A percentile compares a stretch with the other conserved stretches of the same genome.
Conservation (phyloP, 805 yeast species). For the Candida verbasci region DNA sequence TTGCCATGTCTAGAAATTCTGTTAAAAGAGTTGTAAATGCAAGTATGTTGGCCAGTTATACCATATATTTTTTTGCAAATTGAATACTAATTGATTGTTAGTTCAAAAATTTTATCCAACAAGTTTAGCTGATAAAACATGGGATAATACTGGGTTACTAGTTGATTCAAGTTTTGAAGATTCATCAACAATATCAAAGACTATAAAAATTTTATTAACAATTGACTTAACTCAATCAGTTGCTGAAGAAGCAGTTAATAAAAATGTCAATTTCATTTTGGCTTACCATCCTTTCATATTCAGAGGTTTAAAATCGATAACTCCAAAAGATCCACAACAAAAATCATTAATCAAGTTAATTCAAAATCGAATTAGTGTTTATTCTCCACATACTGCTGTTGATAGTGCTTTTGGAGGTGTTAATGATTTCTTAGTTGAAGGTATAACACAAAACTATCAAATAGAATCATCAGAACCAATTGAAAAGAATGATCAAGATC, state of each 20-base stretch:
- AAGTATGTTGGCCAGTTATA: slow-evolving; percentile 22
- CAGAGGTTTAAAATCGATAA: slow-evolving; percentile 74
- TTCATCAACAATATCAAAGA: neutral
- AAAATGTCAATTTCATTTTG: slow-evolving; percentile 54
- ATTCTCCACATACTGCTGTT: slow-evolving; percentile 93
- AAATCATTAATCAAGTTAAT: slow-evolving; percentile 66
- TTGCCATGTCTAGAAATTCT: slow-evolving; percentile 38
- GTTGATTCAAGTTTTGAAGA: slow-evolving; percentile 56
- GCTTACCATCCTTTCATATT: slow-evolving; percentile 95
- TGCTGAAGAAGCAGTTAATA: slow-evolving; percentile 73
- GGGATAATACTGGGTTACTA: slow-evolving; percentile 95
- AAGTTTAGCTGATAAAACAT: slow-evolving; percentile 73
- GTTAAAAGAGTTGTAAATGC: slow-evolving; percentile 37
- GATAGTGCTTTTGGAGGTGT: slow-evolving; percentile 94
- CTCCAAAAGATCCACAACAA: slow-evolving; percentile 72
- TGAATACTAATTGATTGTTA: slow-evolving; percentile 12
- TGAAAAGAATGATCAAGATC: slow-evolving; percentile 38
- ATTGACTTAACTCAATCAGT: slow-evolving; percentile 83
- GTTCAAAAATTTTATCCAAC: slow-evolving; percentile 80
- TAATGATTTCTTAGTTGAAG: slow-evolving; percentile 82
- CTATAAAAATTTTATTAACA: slow-evolving; percentile 52
- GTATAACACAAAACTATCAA: slow-evolving; percentile 35
- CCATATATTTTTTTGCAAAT: neutral
- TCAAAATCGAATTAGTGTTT: slow-evolving; percentile 78
- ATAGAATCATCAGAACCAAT: slow-evolving; percentile 32